Base-by-base conservation (phyloP, 1,139 yeast species). In the Yamadazyma blattariae region DNA sequence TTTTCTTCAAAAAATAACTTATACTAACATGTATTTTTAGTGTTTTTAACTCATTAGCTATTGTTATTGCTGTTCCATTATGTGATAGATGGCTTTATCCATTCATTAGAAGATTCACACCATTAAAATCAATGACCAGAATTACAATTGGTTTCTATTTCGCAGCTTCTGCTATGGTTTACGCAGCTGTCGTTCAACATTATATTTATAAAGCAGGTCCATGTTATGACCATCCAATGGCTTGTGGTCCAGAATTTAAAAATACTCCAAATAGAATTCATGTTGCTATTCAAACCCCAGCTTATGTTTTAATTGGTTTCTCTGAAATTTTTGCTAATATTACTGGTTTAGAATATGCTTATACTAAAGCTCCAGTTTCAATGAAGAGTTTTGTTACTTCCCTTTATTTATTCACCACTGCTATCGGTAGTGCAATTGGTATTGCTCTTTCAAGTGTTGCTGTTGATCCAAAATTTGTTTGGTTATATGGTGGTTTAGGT, bases 121-220 rank as follows among this genome's bases (percentile, higher is more conserved):
- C 79, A 11, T 77, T 81, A 54, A 78, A 69, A 46, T 79, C 96
- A 28, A 78, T 86, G 48, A 72, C 88, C 41, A 79, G 86, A 58
- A 88, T 89, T 47, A 70, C 74, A 53, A 67, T 70, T 45, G 96
- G 97, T 10, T 88, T 88, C 66, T 59, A 82, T 59, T 68, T 85
- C 39, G 89, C 82, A 36, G 60, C 89, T 6, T 51, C 72, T 28
- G 74, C 95, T 27, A 83, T 85, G 81, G 74, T 79, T 24, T 79
- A 83, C 54, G 94, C 95, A 37, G 92, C 95, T 12, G 80, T 85
- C 29, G 71, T 86, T 46, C 96, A 89, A 64, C 77, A 79, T 54
- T 68, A 67, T 53, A 80, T 89, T 44, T 88, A 88, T 64, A 56
- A 62, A 32, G 68, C 85, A 7, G 88, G 88, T 16, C 92, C 94